Evolutionary conservation across 129 eudicot species (phyloP), one percentile per base, ranked within the genome.

Genomic region (Deinandra increscens): DNA sequence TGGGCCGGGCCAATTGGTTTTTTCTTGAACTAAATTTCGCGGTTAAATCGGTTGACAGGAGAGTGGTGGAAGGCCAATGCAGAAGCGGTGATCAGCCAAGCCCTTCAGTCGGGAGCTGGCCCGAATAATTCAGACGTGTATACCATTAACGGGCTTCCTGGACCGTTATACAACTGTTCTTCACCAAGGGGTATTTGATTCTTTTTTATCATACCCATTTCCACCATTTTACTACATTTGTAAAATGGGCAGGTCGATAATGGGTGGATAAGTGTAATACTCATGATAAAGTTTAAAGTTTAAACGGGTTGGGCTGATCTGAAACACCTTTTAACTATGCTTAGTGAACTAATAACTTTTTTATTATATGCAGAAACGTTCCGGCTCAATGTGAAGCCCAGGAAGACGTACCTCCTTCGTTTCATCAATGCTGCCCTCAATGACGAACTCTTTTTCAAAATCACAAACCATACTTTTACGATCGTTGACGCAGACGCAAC

Each of bases 1-100:
- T 7, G 31, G 31, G 31, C 3, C 34, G 9, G 44, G 61, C 4
- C 38, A 13, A 53, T 31, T 48, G 12, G 18, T 12, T 17, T n/a
- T 65, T 41, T 42, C 55, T 12, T 48, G 46, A 29, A 13, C 46
- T 39, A 65, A 49, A 8, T 6, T 36, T 18, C 1, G 31, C 59
- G 29, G 2, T 13, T 70, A n/a, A n/a, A n/a, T n/a, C 29, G 18
- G 37, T 22, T 58, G 20, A 31, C 7, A 88, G 95, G 95, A 62
- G 91, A 88, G 45, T 88, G 91, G 95, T 88, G 87, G 86, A 88
- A 85, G 44, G 76, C 74, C 2, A 88, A 88, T 42, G 79, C 88
- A 0, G 91, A 85, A 46, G 89, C 96, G 0, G 89, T 88, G 48
- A 85, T 88, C 58, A 85, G 43, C 59, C 96, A 88, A 62, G 89